These are phyloP conservation scores for Arxiozyma heterogenica DNA, from an alignment of 1,139 yeast species.

Conservation along the genomic window DNA sequence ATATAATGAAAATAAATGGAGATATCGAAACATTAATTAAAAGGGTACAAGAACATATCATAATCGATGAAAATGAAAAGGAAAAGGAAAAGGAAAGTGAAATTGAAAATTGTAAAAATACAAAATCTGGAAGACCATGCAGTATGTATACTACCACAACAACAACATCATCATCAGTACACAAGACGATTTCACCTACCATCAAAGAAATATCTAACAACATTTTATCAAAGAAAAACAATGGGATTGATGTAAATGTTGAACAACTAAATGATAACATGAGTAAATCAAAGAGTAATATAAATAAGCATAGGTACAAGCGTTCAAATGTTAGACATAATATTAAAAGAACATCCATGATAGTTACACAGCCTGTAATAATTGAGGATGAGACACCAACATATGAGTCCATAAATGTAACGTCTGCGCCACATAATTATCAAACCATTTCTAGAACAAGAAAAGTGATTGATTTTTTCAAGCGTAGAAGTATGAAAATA, in stretches of 20 bases:
- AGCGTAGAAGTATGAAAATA: slow-evolving; percentile 53
- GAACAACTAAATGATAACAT: neutral
- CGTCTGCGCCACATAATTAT: slow-evolving; percentile 3
- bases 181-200: neutral
- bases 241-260: neutral
- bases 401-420: slow-evolving; percentile 5
- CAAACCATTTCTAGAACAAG: slow-evolving; percentile 36
- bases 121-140: neutral
- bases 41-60: slow-evolving; percentile 17
- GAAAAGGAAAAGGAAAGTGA: neutral
- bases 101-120: neutral
- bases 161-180: too few relatives aligned
- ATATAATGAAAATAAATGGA: slow-evolving; percentile 26
- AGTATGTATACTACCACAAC: neutral
- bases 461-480: slow-evolving; percentile 73
- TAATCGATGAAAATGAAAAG: slow-evolving; percentile 12
- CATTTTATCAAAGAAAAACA: neutral
- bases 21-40: slow-evolving; percentile 15
- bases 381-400: slow-evolving; percentile 2
- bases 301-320: neutral
- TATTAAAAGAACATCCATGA: neutral
- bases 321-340: neutral
- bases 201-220: neutral
- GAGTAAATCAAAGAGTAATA: neutral
- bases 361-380: neutral